phyloP scores from a whole-genome alignment of 345 rosid genomes.

The Rubroshorea leprosula region DNA sequence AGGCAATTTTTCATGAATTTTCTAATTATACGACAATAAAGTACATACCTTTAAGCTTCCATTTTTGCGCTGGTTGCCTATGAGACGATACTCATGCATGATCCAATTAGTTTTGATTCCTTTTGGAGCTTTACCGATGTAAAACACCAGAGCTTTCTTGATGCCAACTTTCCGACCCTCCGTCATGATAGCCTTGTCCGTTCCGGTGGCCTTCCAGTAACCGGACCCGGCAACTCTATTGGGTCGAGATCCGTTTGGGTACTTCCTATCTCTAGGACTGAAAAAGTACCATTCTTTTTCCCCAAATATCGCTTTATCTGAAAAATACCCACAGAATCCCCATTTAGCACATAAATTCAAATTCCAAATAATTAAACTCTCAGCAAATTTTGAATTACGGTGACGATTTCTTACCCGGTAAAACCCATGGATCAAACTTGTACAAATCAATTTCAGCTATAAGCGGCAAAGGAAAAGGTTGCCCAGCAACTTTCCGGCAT shows the following conservation, averaged over 20 bases:
- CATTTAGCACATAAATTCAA: not conserved
- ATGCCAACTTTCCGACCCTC: constrained; percentile 83
- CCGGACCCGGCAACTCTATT: constrained; percentile 93
- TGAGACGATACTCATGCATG: constrained; percentile 92
- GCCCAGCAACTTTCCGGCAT: constrained; percentile 77
- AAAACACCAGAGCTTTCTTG: constrained; percentile 89
- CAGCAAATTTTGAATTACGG: constrained; percentile 5
- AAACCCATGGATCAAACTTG: constrained; percentile 86
- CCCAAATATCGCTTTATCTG: constrained; percentile 87
- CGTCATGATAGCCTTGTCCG: constrained; percentile 65
- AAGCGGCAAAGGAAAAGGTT: constrained; percentile 57
- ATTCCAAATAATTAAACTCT: not conserved
- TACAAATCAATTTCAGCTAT: constrained; percentile 87
- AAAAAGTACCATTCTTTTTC: constrained; percentile 97
- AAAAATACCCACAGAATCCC: not conserved
- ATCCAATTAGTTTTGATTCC: constrained; percentile 99
- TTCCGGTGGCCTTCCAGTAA: constrained; percentile 98
- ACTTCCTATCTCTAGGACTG: constrained; percentile 86
- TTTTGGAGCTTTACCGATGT: constrained; percentile 88
- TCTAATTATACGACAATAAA: too few species aligned
- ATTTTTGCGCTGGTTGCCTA: constrained; percentile 45
- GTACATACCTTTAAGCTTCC: constrained; percentile 64
- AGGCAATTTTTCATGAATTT: not conserved
- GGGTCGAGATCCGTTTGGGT: constrained; percentile 93
- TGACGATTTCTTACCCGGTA: constrained; percentile 72